These are phyloP conservation scores for Candolleomyces aberdarensis DNA, from an alignment of 768 basidiomycete species.

Conservation along the genomic window DNA sequence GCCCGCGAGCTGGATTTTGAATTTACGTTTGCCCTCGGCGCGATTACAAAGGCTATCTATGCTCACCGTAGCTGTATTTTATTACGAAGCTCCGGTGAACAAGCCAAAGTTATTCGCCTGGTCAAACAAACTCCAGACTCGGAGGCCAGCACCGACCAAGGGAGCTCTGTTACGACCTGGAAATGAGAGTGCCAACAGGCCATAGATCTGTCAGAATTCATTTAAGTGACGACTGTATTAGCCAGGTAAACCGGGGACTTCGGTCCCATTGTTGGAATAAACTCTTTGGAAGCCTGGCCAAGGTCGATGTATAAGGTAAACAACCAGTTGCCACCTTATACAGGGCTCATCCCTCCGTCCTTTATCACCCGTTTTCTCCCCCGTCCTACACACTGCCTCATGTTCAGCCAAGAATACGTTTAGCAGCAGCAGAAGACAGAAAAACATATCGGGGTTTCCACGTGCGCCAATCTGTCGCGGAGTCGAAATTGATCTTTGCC, in stretches of 20 bases:
- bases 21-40: neutral
- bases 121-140: neutral
- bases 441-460: neutral
- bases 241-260: conserved; percentile 5
- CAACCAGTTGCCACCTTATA: neutral
- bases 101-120: neutral
- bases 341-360: neutral
- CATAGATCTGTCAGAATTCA: neutral
- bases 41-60: neutral
- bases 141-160: too few species aligned
- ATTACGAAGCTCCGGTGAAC: conserved; percentile 2
- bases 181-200: neutral
- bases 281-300: neutral
- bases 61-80: conserved; percentile 5
- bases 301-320: neutral
- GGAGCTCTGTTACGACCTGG: too few species aligned
- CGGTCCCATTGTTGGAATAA: conserved; percentile 8
- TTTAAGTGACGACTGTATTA: neutral
- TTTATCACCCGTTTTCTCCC: neutral
- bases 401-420: too few species aligned
- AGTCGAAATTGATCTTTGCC: conserved; percentile 3
- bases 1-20: neutral
- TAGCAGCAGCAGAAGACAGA: too few species aligned
- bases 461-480: conserved; percentile 5
- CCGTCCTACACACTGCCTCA: too few species aligned